Percentiles rank a stretch among this genome's conserved stretches.
These are phyloP conservation scores for Inga laurina DNA, from an alignment of 306 rosid genomes.

Conservation along the genomic window DNA sequence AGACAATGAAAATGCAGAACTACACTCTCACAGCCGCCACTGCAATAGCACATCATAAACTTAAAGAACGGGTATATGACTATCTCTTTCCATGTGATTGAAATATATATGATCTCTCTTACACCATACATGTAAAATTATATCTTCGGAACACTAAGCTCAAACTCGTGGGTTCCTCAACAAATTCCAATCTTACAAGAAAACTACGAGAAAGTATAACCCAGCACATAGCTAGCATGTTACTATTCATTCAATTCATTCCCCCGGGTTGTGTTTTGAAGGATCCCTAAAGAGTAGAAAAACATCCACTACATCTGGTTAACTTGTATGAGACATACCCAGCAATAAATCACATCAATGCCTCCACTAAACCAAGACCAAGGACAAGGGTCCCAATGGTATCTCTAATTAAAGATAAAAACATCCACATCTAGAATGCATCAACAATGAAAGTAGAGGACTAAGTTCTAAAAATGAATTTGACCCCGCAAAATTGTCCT, in stretches of 20 bases:
- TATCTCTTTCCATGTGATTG: background rate
- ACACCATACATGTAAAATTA: conserved; percentile 18
- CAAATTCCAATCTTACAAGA: conserved; percentile 15
- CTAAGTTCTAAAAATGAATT: background rate
- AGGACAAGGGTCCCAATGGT: background rate
- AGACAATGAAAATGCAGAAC: conserved; percentile 6
- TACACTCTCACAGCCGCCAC: conserved; percentile 19
- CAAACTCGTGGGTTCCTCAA: conserved; percentile 21
- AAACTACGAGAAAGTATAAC: conserved; percentile 7
- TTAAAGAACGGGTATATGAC: background rate
- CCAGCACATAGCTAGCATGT: conserved; percentile 14
- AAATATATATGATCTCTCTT: background rate
- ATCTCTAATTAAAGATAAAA: background rate
- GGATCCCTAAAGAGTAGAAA: background rate
- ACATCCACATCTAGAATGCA: background rate
- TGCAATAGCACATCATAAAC: background rate
- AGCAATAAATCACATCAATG: background rate
- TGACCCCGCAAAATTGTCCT: background rate
- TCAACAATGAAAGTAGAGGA: background rate
- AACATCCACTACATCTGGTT: background rate
- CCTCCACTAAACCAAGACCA: background rate
- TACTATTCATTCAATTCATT: background rate
- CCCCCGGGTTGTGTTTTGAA: background rate
- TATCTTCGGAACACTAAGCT: conserved; percentile 20
- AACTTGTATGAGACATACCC: conserved; percentile 4